A percentile compares a stretch with the other conserved stretches of the same genome.
phyloP scores from a whole-genome alignment of 2,329 filamentous ascomycete species.

The Xylaria sp. region DNA sequence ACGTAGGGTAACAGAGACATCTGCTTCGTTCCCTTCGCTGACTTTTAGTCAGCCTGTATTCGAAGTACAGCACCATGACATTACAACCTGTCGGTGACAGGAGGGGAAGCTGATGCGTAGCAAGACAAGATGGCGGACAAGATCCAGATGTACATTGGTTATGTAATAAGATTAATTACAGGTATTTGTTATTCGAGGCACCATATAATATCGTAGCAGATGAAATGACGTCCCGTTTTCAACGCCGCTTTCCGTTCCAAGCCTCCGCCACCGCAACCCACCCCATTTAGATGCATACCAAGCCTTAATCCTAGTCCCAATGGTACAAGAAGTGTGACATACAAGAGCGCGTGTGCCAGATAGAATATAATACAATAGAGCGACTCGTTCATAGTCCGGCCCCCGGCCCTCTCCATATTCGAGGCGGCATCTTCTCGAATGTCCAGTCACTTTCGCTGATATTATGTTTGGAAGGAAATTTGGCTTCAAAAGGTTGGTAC shows the following conservation, averaged over 20 bases:
- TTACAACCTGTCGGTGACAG: not conserved
- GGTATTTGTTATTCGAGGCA: slow-evolving; percentile 5
- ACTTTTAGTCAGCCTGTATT: not conserved
- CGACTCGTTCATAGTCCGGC: slow-evolving; percentile 21
- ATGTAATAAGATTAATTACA: slow-evolving; percentile 2
- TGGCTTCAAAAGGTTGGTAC: slow-evolving; percentile 54
- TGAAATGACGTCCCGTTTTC: slow-evolving; percentile 2
- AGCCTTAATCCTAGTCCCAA: slow-evolving; percentile 5
- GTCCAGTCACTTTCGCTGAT: slow-evolving; percentile 38
- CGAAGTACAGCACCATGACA: not conserved
- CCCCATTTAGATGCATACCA: slow-evolving; percentile 17
- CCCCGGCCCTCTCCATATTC: slow-evolving; percentile 16
- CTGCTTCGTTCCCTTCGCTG: not conserved
- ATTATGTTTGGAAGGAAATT: slow-evolving; percentile 45
- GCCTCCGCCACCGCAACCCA: slow-evolving; percentile 2
- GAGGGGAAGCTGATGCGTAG: not conserved
- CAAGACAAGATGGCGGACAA: not conserved
- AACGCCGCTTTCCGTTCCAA: slow-evolving; percentile 23
- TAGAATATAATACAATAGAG: slow-evolving; percentile 22
- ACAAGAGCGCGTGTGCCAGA: slow-evolving; percentile 17
- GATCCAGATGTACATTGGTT: not conserved
- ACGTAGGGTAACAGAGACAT: not conserved
- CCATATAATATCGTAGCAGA: slow-evolving; percentile 25
- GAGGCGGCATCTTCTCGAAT: slow-evolving; percentile 46
- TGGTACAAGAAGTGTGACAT: slow-evolving; percentile 21